phyloP scores from a whole-genome alignment of 1,284 basidiomycete genomes.

The Pterula multifida region DNA sequence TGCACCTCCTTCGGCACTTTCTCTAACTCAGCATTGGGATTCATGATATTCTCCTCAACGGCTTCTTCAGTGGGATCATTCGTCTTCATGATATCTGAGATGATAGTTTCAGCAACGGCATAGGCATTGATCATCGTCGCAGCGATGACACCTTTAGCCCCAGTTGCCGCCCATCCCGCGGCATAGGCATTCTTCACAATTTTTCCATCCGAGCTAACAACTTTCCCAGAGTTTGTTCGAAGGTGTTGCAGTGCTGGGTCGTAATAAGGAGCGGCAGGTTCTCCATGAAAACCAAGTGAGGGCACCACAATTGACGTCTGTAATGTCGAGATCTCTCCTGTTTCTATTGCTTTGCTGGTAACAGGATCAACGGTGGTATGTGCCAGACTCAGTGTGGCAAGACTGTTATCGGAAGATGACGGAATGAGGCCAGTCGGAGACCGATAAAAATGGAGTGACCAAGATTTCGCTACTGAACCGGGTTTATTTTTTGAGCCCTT shows the following conservation, averaged over 20 bases:
- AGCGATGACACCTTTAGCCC: slow-evolving; percentile 88
- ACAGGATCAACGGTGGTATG: slow-evolving; percentile 47
- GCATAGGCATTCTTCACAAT: slow-evolving; percentile 67
- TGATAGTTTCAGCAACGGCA: slow-evolving; percentile 58
- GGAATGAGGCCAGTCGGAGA: slow-evolving; percentile 44
- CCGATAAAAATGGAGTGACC: slow-evolving; percentile 76
- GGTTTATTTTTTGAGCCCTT: slow-evolving; percentile 49
- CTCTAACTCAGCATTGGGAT: slow-evolving; percentile 23
- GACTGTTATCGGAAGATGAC: slow-evolving; percentile 9
- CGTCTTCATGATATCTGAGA: slow-evolving; percentile 36
- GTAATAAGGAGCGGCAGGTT: slow-evolving; percentile 41
- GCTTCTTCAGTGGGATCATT: slow-evolving; percentile 15
- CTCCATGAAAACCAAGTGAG: slow-evolving; percentile 79
- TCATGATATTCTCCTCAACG: slow-evolving; percentile 21
- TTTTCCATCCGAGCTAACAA: slow-evolving; percentile 32
- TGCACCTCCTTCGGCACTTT: slow-evolving; percentile 40
- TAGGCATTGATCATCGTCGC: slow-evolving; percentile 94
- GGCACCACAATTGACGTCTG: slow-evolving; percentile 76
- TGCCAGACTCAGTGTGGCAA: slow-evolving; percentile 35
- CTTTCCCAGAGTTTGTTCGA: slow-evolving; percentile 38
- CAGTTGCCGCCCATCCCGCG: slow-evolving; percentile 89
- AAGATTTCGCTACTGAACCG: slow-evolving; percentile 47
- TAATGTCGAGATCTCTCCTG: slow-evolving; percentile 40
- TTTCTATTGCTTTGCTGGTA: slow-evolving; percentile 42
- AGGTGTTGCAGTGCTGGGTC: slow-evolving; percentile 42